Conservation (phyloP, 768 basidiomycete genomes). For the Candolleomyces eurysporus region DNA sequence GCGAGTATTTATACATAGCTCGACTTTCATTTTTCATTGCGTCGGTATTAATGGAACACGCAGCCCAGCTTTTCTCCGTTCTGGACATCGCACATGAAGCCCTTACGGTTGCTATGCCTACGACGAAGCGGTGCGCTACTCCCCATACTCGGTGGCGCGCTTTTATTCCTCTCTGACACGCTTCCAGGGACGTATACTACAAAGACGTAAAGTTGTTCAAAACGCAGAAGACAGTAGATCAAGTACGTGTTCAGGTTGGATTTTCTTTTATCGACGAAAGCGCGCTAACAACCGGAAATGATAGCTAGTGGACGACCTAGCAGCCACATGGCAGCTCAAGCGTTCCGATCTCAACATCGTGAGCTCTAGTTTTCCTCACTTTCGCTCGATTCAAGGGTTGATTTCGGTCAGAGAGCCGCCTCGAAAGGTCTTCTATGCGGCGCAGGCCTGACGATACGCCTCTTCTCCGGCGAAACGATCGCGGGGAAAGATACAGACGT, state of each 20-base stretch:
- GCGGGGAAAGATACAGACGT: conserved; percentile 60
- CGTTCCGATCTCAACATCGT: conserved; percentile 83
- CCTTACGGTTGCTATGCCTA: conserved; percentile 47
- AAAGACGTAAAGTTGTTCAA: conserved; percentile 78
- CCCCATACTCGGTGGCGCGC: conserved; percentile 9
- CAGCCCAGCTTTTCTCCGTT: conserved; percentile 70
- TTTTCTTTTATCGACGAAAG: neutral
- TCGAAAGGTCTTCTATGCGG: conserved; percentile 88
- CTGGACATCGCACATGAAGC: conserved; percentile 72
- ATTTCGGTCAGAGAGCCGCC: conserved; percentile 67
- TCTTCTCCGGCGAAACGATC: conserved; percentile 54
- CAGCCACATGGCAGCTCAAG: conserved; percentile 73
- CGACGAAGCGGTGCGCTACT: conserved; percentile 57
- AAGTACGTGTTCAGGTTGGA: conserved; percentile 37
- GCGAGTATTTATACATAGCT: conserved; percentile 19
- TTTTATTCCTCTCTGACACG: neutral
- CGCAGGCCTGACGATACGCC: conserved; percentile 52
- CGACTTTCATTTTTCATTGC: neutral
- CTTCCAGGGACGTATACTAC: conserved; percentile 80
- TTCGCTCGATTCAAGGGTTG: conserved; percentile 1
- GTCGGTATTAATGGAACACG: neutral
- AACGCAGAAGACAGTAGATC: conserved; percentile 75
- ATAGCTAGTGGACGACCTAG: conserved; percentile 87
- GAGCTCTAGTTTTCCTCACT: conserved; percentile 13
- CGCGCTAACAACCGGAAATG: neutral